Conservation (phyloP, 257 asterid genomes). For the Pogostemon cablin region DNA sequence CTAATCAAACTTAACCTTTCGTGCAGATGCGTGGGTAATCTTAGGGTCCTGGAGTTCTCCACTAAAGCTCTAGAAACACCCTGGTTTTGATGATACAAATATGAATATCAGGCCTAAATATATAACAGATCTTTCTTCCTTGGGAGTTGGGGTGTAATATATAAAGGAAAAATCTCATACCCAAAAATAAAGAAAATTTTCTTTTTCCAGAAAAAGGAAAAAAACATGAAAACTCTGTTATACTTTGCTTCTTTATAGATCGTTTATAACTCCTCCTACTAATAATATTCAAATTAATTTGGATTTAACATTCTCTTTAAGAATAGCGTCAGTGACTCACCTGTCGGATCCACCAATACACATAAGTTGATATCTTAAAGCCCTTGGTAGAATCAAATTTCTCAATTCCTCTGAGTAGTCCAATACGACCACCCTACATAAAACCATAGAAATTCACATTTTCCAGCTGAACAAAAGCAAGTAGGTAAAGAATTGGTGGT, state of each 20-base stretch:
- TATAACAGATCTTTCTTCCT: too few species aligned
- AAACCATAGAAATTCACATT: conserved; percentile 25
- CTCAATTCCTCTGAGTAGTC: conserved; percentile 93
- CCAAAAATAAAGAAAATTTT: too few species aligned
- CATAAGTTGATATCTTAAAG: conserved; percentile 93
- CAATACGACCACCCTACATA: conserved; percentile 86
- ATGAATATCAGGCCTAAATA: background rate
- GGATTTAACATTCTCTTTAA: background rate
- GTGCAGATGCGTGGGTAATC: conserved; percentile 84
- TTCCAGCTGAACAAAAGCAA: conserved; percentile 9
- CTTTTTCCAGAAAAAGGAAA: too few species aligned
- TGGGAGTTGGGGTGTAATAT: too few species aligned
- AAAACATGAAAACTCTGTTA: too few species aligned
- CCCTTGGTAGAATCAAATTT: conserved; percentile 95
- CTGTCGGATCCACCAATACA: conserved; percentile 99
- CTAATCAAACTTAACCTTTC: conserved; percentile 82
- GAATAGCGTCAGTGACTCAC: conserved; percentile 33
- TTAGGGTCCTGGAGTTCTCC: conserved; percentile 80
- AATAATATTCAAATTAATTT: too few species aligned
- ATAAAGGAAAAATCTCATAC: too few species aligned
- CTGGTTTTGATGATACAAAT: conserved; percentile 41
- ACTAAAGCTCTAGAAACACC: conserved; percentile 91
- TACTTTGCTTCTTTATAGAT: too few species aligned
- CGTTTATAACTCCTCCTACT: too few species aligned
- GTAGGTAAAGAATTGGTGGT: background rate